phyloP scores from a whole-genome alignment of 2,329 filamentous ascomycete species.

The Phialophora chinensis region DNA sequence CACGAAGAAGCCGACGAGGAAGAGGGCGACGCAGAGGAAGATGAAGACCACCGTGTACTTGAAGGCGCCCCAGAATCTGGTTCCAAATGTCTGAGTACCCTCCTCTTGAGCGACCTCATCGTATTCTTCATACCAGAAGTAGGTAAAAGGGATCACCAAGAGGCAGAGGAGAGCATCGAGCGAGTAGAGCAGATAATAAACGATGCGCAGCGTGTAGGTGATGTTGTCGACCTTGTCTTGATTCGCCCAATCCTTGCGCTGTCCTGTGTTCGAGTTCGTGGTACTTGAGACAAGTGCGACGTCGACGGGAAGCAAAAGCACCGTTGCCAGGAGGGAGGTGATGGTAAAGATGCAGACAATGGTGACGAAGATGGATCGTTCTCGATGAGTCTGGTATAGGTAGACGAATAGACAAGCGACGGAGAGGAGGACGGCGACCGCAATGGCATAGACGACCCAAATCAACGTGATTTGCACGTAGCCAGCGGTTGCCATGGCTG shows the following conservation, averaged over 20 bases:
- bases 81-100: slow-evolving; percentile 72
- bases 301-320: slow-evolving; percentile 91
- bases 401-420: slow-evolving; percentile 86
- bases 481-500: slow-evolving; percentile 57
- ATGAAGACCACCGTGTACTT: slow-evolving; percentile 92
- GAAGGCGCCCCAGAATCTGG: slow-evolving; percentile 79
- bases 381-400: slow-evolving; percentile 86
- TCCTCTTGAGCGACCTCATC: slow-evolving; percentile 87
- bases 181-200: slow-evolving; percentile 93
- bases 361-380: slow-evolving; percentile 81
- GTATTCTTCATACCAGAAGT: slow-evolving; percentile 98
- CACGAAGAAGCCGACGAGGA: slow-evolving; percentile 92
- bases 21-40: slow-evolving; percentile 73
- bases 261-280: slow-evolving; percentile 72
- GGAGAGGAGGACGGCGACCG: slow-evolving; percentile 75
- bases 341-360: slow-evolving; percentile 85
- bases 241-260: slow-evolving; percentile 94
- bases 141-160: slow-evolving; percentile 89
- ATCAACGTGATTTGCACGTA: slow-evolving; percentile 87
- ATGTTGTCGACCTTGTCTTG: slow-evolving; percentile 79
- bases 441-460: slow-evolving; percentile 90
- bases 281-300: slow-evolving; percentile 94
- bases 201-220: slow-evolving; percentile 77
- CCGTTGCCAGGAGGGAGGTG: slow-evolving; percentile 85
- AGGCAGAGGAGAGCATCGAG: slow-evolving; percentile 89